These are phyloP conservation scores for Triticum turgidum DNA, from an alignment of 176 grass and related monocot species.

Conservation along the genomic window DNA sequence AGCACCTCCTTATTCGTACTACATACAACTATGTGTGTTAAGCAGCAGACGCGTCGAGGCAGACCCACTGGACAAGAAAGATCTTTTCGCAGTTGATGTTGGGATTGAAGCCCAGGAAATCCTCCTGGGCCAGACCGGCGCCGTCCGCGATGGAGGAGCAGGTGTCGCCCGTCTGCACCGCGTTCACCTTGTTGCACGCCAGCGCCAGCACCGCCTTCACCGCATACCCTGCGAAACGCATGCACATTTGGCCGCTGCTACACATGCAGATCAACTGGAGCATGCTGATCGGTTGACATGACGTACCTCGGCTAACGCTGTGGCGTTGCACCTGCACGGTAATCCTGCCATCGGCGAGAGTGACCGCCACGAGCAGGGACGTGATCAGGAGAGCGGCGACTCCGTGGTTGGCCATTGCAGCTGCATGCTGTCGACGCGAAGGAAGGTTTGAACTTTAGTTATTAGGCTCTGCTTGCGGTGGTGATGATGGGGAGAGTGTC, in stretches of 20 bases:
- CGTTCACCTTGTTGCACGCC: constrained; percentile 31
- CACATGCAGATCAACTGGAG: background rate
- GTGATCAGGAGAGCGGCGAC: constrained; percentile 31
- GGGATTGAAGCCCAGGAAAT: constrained; percentile 49
- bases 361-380: constrained; percentile 22
- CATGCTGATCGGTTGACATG: background rate
- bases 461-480: background rate
- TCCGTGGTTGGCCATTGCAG: constrained; percentile 37
- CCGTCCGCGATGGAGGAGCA: constrained; percentile 25
- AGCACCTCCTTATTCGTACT: too few species aligned
- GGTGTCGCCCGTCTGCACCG: constrained; percentile 16
- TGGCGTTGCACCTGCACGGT: background rate
- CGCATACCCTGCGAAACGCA: background rate
- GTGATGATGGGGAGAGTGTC: background rate
- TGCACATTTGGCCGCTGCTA: too few species aligned
- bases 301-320: background rate
- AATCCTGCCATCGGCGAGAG: background rate
- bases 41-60: background rate
- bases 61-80: constrained; percentile 57
- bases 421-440: background rate
- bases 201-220: background rate
- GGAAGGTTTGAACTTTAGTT: background rate
- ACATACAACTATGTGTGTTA: background rate
- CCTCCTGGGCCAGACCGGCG: background rate
- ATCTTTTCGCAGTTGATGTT: constrained; percentile 39